Base-by-base conservation (phyloP, 129 eudicot species). In the Centrapalus pauciflorus region DNA sequence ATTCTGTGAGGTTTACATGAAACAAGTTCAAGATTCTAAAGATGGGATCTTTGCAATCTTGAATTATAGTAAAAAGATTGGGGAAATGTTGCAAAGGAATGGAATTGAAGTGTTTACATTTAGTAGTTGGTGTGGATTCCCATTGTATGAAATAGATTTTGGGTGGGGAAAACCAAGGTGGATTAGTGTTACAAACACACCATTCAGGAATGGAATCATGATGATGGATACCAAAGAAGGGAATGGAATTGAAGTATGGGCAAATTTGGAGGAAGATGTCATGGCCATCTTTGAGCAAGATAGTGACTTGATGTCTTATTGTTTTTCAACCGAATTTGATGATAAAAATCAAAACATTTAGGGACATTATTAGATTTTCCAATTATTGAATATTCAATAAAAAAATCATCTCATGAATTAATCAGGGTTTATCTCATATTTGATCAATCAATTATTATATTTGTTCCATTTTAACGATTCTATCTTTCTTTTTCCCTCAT, bases 141-240 rank as follows among this genome's bases (percentile, higher is more conserved):
- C 73, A 49, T 59, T 78, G 56, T 61, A 72, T 50, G 37, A 66
- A 3, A 28, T 64, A 7, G 71, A 78, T 72, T 72, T 78, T 60
- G 78, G 82, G n/a, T 78, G 65, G 74, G 82, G 78, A 35, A 66
- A 71, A 17, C 82, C 82, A 46, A 66, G 61, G 64, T 64, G 73
- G 77, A 61, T 64, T 55, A 46, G 77, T 65, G 66, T 64, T 33
- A 41, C 73, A 19, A 61, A 59, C 4, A 34, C 69, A 19, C 61
- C 66, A 43, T 30, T 59, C 17, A 66, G 52, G 61, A 78, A 78
- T 50, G 55, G 60, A 34, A 45, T 72, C 23, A 30, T 72, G 67
- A 58, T 72, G 70, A 66, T 61, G 77, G 82, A 78, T 59, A 58
- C 70, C 4, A 61, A 67, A 30, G 37, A 71, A 64, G 73, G 59